phyloP scores from a whole-genome alignment of 2,329 filamentous ascomycete species.

The Dothiorella sarmentorum region DNA sequence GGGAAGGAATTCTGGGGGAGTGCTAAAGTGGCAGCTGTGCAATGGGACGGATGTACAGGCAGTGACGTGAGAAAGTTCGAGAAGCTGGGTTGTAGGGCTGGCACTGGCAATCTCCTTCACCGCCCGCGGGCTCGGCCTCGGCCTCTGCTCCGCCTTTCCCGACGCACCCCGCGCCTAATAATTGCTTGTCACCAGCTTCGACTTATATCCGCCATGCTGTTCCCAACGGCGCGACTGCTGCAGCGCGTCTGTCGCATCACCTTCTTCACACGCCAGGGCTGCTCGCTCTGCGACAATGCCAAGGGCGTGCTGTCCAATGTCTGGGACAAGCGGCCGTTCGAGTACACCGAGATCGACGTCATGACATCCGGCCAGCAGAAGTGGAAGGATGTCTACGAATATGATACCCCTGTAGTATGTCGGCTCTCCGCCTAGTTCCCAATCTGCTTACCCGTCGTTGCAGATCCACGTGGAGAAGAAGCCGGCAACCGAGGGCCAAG shows the following conservation, averaged over 20 bases:
- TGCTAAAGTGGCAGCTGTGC: background rate
- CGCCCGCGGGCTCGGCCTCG: background rate
- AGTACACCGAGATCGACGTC: conserved; percentile 67
- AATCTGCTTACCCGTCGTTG: too few species aligned
- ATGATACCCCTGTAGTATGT: conserved; percentile 74
- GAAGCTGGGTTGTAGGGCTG: conserved; percentile 2
- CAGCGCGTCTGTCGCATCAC: conserved; percentile 57
- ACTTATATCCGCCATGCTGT: background rate
- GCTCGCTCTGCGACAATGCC: conserved; percentile 67
- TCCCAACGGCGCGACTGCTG: conserved; percentile 31
- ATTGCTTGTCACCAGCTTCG: too few species aligned
- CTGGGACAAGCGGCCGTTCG: conserved; percentile 64
- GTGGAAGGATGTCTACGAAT: conserved; percentile 74
- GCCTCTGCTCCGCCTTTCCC: background rate
- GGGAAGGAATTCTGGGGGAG: background rate
- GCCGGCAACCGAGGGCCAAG: conserved; percentile 34
- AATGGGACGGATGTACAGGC: background rate
- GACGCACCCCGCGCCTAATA: too few species aligned
- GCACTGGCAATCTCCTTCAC: background rate
- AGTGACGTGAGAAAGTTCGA: conserved; percentile 14
- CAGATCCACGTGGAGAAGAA: conserved; percentile 61
- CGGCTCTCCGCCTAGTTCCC: background rate
- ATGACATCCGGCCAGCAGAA: conserved; percentile 58
- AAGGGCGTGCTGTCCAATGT: conserved; percentile 66
- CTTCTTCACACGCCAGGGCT: conserved; percentile 69